These are phyloP conservation scores for Macroventuria anomochaeta DNA, from an alignment of 2,329 filamentous ascomycete species.

Conservation along the genomic window DNA sequence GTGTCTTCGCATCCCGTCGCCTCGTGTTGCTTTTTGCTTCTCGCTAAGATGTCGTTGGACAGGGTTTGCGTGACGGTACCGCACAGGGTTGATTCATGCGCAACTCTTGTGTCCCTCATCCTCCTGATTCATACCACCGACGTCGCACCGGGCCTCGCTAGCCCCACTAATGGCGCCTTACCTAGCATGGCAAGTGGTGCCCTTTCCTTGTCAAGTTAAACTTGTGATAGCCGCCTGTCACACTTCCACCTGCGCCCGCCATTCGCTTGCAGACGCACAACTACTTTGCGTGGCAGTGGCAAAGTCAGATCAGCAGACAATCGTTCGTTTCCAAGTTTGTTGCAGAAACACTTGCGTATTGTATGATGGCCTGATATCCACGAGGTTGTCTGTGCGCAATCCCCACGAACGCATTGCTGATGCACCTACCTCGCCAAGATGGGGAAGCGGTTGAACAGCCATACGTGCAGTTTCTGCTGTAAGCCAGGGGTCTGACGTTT, in stretches of 20 bases:
- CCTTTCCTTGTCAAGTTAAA: conserved; percentile 9
- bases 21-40: conserved; percentile 4
- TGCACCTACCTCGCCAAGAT: conserved; percentile 14
- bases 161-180: not conserved
- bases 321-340: not conserved
- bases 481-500: not conserved
- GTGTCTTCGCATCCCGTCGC: conserved; percentile 3
- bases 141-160: conserved; percentile 3
- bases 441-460: conserved; percentile 17
- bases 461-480: not conserved
- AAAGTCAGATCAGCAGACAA: conserved; percentile 11
- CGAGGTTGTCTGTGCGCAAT: conserved; percentile 2
- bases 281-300: conserved; percentile 7
- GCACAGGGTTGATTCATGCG: conserved; percentile 1
- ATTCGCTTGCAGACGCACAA: conserved; percentile 6
- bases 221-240: conserved; percentile 1
- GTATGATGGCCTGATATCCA: conserved; percentile 12
- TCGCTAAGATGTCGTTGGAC: conserved; percentile 6
- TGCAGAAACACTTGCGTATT: conserved; percentile 5
- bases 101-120: not conserved
- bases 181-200: conserved; percentile 13
- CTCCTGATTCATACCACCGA: conserved; percentile 12
- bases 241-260: not conserved
- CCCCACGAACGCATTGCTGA: not conserved
- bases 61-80: not conserved